Base-by-base conservation (phyloP, 345 rosid species). In the Syzygium grande region DNA sequence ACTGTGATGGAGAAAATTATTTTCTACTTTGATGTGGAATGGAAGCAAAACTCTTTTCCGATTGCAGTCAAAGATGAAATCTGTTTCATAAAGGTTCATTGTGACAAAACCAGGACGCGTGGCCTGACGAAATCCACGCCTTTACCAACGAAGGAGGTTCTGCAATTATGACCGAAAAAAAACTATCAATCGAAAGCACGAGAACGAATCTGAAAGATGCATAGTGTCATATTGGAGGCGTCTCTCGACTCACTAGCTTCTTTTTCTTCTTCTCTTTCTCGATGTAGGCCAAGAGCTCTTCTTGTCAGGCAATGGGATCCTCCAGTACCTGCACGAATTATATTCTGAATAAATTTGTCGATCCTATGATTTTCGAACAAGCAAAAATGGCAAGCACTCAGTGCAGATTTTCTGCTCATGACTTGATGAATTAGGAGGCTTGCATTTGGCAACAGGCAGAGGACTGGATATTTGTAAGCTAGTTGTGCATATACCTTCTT, bases 251-350 rank as follows among this genome's bases (percentile, higher is more conserved):
- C 87, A 92, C 94, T 84, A 59, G 54, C 90, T 91, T 91, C 84
- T 88, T 93, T 87, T 87, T 93, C 86, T 90, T 92, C 89, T 91
- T 92, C 88, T 91, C 93, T 89, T 92, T 93, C 84, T 92, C 94
- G 2, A 95, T 86, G 89, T 85, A 92, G 87, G 92, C 91, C 84
- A 90, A 54, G 30, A 94, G 91, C 91, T 94, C 93, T 86, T 91
- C 86, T 85, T 91, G 95, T 80, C 84, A 87, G 29, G 90, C 86
- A 63, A 93, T 84, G 23, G 94, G 91, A 65, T 92, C 91, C 34
- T 92, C 93, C 52, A 93, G 89, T 84, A 87, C 87, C 87, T 88
- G 87, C 46, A 68, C 27, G 34, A 61, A 61, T 61, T 52, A 6
- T 16, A 25, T 29, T 46, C 43, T 23, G n/a, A 84, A 15, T n/a